Base-by-base conservation (phyloP, 140 eudicot genomes). In the Erigeron philadelphicus region DNA sequence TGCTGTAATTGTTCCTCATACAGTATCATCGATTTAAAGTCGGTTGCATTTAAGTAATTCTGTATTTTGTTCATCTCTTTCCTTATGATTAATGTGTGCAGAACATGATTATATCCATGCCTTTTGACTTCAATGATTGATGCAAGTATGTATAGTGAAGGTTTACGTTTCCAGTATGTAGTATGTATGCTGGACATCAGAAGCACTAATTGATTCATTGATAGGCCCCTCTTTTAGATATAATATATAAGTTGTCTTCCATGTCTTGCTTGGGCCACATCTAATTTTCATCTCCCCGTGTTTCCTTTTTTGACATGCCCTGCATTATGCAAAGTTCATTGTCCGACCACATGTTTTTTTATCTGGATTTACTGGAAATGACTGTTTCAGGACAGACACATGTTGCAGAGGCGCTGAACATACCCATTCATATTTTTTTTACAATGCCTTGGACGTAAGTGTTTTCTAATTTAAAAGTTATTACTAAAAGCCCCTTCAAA, bases 371-470 rank as follows among this genome's bases (percentile, higher is more conserved):
- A 57, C 76, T 74, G 13, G 42, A 16, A 64, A 60, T 2, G 49
- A 45, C 49, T 65, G 31, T 66, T 76, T 59, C 93, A 92, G 98
- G 96, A 43, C 96, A 92, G 83, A 80, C 81, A 59, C 98, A 88
- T 84, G 96, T 92, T 64, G 98, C 98, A 1, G 98, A 92, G 88
- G 85, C 96, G 23, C 80, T 92, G 76, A 83, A 88, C 65, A 74
- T 92, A 71, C 98, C 98, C 42, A 78, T 88, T 74, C 98, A 92
- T 75, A 83, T 92, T 79, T 92, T 92, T 76, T 92, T 88, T 56
- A 92, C 98, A 18, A 88, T 92, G 98, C 98, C 98, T 40, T 92
- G 98, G 98, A 92, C 98, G 98, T 92, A 92, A 88, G 96, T 82
- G 2, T 45, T 45, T 31, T 31, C 38, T 31, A 31, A 4, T 1